Conservation (phyloP, 1,139 yeast species). For the Pichia sp. region DNA sequence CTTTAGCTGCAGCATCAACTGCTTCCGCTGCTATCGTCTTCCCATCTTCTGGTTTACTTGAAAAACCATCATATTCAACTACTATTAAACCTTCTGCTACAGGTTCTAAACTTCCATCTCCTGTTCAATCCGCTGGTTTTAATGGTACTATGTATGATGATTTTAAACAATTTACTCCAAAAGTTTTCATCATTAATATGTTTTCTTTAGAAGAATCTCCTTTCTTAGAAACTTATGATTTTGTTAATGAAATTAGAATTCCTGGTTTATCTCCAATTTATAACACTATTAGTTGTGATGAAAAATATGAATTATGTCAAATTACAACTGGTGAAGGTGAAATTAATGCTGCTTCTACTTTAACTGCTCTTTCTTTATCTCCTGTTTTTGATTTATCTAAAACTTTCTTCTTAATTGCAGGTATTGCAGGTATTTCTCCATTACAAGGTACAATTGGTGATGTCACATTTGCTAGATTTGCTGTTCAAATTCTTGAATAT, state of each 20-base stretch:
- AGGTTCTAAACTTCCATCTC: constrained; percentile 15
- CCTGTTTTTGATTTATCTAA: constrained; percentile 52
- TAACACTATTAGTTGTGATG: constrained; percentile 51
- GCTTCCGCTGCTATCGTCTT: constrained; percentile 1
- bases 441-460: constrained; percentile 42
- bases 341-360: constrained; percentile 58
- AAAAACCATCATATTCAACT: constrained; percentile 11
- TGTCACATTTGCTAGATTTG: constrained; percentile 55
- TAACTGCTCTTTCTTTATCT: constrained; percentile 48
- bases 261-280: constrained; percentile 62
- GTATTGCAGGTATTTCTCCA: constrained; percentile 65
- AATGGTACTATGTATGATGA: constrained; percentile 21
- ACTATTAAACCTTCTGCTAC: constrained; percentile 12
- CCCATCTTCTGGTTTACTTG: constrained; percentile 8
- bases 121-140: constrained; percentile 22
- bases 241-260: constrained; percentile 46
- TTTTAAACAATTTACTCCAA: constrained; percentile 37
- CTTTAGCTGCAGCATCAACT: constrained; percentile 2
- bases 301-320: constrained; percentile 51
- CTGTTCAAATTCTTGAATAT: constrained; percentile 58
- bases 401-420: constrained; percentile 58
- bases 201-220: constrained; percentile 49
- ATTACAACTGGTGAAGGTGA: constrained; percentile 66
- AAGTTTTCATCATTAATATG: constrained; percentile 51
- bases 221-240: constrained; percentile 45